Evolutionary conservation across 208 protist species (phyloP).

Genomic region (Novymonas esmeraldas): DNA sequence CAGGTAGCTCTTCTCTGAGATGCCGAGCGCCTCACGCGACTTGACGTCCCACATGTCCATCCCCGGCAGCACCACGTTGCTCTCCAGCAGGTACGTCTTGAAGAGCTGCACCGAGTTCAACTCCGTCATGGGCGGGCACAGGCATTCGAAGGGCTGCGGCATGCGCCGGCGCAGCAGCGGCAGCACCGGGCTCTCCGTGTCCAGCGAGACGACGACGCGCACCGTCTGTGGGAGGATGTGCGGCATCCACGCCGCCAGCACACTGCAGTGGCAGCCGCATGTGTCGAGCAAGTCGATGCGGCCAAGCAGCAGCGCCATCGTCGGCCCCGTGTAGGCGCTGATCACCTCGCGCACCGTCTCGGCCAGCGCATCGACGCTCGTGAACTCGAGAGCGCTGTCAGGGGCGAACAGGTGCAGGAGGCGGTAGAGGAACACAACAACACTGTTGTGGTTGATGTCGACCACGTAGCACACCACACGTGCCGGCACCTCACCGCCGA

Average conservation of each 20-base stretch:
- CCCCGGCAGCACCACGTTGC: slow-evolving; percentile 43
- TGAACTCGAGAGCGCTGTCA: slow-evolving; percentile 32
- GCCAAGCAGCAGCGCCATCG: slow-evolving; percentile 58
- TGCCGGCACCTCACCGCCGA: slow-evolving; percentile 10
- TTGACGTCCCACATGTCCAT: slow-evolving; percentile 27
- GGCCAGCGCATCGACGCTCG: slow-evolving; percentile 47
- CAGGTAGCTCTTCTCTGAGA: slow-evolving; percentile 69
- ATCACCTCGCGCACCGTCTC: slow-evolving; percentile 51
- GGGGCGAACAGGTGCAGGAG: slow-evolving; percentile 56
- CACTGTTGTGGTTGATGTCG: slow-evolving; percentile 42
- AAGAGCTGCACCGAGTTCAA: slow-evolving; percentile 51
- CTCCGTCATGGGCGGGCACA: slow-evolving; percentile 64
- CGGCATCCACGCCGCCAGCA: slow-evolving; percentile 72
- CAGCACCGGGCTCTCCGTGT: slow-evolving; percentile 74
- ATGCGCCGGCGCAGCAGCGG: slow-evolving; percentile 62
- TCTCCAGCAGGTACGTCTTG: slow-evolving; percentile 28
- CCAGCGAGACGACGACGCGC: slow-evolving; percentile 61
- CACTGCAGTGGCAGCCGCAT: slow-evolving; percentile 43
- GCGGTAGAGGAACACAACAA: slow-evolving; percentile 61
- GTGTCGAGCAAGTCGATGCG: slow-evolving; percentile 63
- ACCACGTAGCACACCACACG: slow-evolving; percentile 48
- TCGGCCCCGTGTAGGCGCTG: slow-evolving; percentile 50
- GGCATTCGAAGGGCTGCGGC: slow-evolving; percentile 83
- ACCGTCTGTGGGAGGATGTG: slow-evolving; percentile 56
- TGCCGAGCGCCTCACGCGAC: slow-evolving; percentile 40